Evolutionary conservation across 2,329 filamentous ascomycete species (phyloP).

Genomic region (Calonectria pauciramosa): DNA sequence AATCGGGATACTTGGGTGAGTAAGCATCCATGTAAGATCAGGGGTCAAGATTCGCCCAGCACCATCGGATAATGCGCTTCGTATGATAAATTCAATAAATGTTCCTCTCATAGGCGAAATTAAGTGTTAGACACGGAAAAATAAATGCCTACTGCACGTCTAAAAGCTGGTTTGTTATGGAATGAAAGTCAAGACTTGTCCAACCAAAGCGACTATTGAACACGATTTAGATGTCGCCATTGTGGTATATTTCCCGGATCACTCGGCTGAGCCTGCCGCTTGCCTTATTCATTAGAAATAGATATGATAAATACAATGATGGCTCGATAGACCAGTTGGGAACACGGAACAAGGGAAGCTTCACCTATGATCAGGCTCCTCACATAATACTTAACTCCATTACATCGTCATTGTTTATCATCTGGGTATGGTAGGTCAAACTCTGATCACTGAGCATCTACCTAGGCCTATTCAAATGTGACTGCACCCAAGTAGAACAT

Average conservation of each 20-base stretch:
- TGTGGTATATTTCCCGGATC: too few species aligned
- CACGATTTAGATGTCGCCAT: too few species aligned
- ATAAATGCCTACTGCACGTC: background rate
- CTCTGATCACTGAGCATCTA: too few species aligned
- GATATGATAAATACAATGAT: too few species aligned
- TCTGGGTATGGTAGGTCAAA: background rate
- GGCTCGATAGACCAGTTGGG: background rate
- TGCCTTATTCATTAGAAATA: too few species aligned
- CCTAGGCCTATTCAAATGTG: background rate
- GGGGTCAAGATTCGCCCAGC: background rate
- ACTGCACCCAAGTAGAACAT: background rate
- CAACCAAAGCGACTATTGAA: too few species aligned
- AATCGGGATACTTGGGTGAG: background rate
- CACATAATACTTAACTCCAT: too few species aligned
- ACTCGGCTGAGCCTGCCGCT: too few species aligned
- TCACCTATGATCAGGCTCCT: too few species aligned
- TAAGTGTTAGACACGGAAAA: background rate
- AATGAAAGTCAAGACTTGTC: background rate
- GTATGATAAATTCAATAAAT: background rate
- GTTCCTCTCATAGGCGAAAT: background rate
- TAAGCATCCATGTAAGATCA: background rate
- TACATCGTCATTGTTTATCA: background rate
- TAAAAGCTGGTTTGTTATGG: too few species aligned
- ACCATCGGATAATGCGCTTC: background rate
- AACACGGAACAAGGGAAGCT: background rate